Conservation (phyloP, 441 rosid species). For the Hura crepitans region DNA sequence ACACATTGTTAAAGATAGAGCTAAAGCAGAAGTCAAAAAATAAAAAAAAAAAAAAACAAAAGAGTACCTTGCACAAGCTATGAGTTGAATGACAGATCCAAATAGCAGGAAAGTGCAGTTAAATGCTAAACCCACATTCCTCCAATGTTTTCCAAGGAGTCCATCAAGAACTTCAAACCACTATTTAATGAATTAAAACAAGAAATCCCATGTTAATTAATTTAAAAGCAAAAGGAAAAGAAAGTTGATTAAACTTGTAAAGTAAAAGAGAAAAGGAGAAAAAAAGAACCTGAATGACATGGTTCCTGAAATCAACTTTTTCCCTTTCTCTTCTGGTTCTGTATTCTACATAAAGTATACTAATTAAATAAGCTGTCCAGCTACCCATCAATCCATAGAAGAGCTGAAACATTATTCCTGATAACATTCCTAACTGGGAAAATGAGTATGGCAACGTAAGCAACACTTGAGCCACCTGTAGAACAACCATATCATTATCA, state of each 20-base stretch:
- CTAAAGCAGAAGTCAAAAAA: constrained; percentile 19
- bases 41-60: neutral
- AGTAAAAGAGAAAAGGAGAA: too few species aligned
- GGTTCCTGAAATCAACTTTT: constrained; percentile 89
- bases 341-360: constrained; percentile 86
- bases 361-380: constrained; percentile 97
- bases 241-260: neutral
- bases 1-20: neutral
- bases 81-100: constrained; percentile 97
- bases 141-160: constrained; percentile 84
- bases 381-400: constrained; percentile 89
- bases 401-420: constrained; percentile 78
- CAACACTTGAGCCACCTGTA: constrained; percentile 91
- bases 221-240: neutral
- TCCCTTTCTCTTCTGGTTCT: constrained; percentile 90
- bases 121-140: constrained; percentile 83
- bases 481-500: neutral
- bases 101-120: constrained; percentile 92
- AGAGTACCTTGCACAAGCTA: constrained; percentile 88
- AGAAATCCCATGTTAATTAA: neutral
- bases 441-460: constrained; percentile 93
- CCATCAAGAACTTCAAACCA: constrained; percentile 99
- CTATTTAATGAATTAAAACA: constrained; percentile 27
- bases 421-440: constrained; percentile 83
- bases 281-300: constrained; percentile 78